Conservation (phyloP, 371 early-diverging fungal species). For the Choanephora cucurbitarum region DNA sequence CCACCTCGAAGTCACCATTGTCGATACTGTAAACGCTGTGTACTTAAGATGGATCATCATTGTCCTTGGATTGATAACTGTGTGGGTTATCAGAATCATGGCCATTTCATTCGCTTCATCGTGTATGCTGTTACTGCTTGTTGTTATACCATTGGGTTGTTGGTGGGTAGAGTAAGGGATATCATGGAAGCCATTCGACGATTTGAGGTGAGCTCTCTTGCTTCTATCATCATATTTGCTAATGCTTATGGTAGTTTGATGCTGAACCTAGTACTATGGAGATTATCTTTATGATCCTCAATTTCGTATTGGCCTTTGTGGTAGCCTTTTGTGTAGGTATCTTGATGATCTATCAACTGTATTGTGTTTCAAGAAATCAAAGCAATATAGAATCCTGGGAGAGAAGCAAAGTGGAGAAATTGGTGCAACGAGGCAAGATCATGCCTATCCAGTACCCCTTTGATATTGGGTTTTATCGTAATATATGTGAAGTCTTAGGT, state of each 20-base stretch:
- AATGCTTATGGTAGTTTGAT: constrained; percentile 28
- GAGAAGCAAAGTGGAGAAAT: constrained; percentile 80
- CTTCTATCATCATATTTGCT: background rate
- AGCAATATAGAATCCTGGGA: constrained; percentile 93
- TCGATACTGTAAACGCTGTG: constrained; percentile 78
- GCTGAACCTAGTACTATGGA: constrained; percentile 65
- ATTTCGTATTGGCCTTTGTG: constrained; percentile 70
- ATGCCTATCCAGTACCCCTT: constrained; percentile 61
- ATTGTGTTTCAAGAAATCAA: constrained; percentile 81
- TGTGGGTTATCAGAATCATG: constrained; percentile 88
- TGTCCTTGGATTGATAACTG: constrained; percentile 99
- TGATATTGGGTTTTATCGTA: constrained; percentile 82
- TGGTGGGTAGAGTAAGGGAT: constrained; percentile 38
- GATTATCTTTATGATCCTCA: constrained; percentile 72
- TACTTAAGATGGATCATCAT: constrained; percentile 94
- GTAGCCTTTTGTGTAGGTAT: constrained; percentile 83
- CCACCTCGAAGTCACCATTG: constrained; percentile 91
- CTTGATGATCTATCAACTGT: constrained; percentile 82
- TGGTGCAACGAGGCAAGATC: constrained; percentile 68
- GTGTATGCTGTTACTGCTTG: constrained; percentile 70
- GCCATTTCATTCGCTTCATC: constrained; percentile 89
- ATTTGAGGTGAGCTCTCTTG: constrained; percentile 42
- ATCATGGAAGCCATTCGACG: constrained; percentile 45
- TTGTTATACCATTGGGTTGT: constrained; percentile 33
- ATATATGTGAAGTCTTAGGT: constrained; percentile 84